phyloP scores from a whole-genome alignment of 108 stramenopile genomes.

The Fragilariopsis cylindrus region DNA sequence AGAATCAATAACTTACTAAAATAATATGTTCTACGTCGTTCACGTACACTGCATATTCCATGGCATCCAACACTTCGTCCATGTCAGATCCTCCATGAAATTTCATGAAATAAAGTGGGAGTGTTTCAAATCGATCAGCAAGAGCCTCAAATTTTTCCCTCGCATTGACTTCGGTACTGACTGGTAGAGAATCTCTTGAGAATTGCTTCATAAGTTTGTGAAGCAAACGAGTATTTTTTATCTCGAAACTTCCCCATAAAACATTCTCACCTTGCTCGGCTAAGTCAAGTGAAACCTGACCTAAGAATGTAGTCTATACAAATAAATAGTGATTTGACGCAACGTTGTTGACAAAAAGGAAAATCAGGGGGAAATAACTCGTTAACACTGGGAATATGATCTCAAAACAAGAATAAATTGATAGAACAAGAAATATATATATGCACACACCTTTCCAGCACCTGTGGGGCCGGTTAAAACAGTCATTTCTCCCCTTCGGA shows the following conservation, averaged over 20 bases:
- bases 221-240: constrained; percentile 91
- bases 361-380: not conserved
- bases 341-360: constrained; percentile 1
- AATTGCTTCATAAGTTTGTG: constrained; percentile 93
- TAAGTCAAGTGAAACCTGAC: constrained; percentile 91
- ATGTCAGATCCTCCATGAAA: constrained; percentile 95
- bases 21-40: constrained; percentile 89
- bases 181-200: constrained; percentile 63
- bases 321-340: not conserved
- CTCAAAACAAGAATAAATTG: not conserved
- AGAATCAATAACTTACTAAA: constrained; percentile 12
- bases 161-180: constrained; percentile 41
- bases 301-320: constrained; percentile 90
- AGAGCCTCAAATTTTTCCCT: constrained; percentile 52
- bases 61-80: constrained; percentile 93
- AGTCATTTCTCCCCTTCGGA: constrained; percentile 93
- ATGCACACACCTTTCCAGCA: constrained; percentile 50
- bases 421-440: not conserved
- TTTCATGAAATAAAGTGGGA: constrained; percentile 93
- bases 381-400: constrained; percentile 1
- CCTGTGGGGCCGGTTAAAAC: constrained; percentile 95
- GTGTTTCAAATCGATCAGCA: constrained; percentile 82
- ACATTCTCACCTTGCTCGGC: constrained; percentile 89
- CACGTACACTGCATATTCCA: constrained; percentile 96
- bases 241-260: constrained; percentile 97